phyloP scores from a whole-genome alignment of 2,329 filamentous ascomycete species.

The Calonectria multiphialidica region DNA sequence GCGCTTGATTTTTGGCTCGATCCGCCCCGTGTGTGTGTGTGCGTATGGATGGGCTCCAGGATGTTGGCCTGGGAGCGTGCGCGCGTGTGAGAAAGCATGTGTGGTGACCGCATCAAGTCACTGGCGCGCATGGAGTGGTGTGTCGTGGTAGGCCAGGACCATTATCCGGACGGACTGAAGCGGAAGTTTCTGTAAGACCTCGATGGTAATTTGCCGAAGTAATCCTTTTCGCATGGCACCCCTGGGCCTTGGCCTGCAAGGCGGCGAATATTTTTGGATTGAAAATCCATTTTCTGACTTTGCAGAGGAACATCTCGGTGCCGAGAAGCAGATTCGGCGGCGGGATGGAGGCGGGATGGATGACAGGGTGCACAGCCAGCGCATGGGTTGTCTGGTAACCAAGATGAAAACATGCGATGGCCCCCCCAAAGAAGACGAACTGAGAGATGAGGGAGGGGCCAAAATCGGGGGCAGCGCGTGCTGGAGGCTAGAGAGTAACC shows the following conservation, averaged over 20 bases:
- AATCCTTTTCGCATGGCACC: constrained; percentile 12
- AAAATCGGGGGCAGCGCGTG: constrained; percentile 14
- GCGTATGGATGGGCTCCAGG: not conserved
- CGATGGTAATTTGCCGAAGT: constrained; percentile 8
- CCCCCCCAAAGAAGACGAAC: not conserved
- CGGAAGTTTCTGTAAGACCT: constrained; percentile 5
- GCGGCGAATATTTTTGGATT: not conserved
- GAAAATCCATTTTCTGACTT: constrained; percentile 3
- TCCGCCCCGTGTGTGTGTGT: not conserved
- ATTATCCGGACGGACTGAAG: not conserved
- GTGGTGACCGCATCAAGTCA: constrained; percentile 4
- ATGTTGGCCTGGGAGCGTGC: not conserved
- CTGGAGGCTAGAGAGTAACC: not conserved
- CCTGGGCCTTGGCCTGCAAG: constrained; percentile 3
- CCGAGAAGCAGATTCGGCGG: constrained; percentile 11
- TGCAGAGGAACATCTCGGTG: constrained; percentile 17
- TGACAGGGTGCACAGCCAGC: constrained; percentile 4
- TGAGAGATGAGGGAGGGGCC: constrained; percentile 23
- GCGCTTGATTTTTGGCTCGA: constrained; percentile 5
- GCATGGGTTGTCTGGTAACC: not conserved
- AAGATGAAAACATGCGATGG: constrained; percentile 14
- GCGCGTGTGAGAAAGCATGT: not conserved
- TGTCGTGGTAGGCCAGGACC: not conserved
- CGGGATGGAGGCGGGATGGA: constrained; percentile 5
- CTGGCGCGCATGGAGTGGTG: constrained; percentile 15